Evolutionary conservation across 2,329 filamentous ascomycete genomes (phyloP), one percentile per base, ranked within the genome.

Genomic region (Herpotrichia juniperi): DNA sequence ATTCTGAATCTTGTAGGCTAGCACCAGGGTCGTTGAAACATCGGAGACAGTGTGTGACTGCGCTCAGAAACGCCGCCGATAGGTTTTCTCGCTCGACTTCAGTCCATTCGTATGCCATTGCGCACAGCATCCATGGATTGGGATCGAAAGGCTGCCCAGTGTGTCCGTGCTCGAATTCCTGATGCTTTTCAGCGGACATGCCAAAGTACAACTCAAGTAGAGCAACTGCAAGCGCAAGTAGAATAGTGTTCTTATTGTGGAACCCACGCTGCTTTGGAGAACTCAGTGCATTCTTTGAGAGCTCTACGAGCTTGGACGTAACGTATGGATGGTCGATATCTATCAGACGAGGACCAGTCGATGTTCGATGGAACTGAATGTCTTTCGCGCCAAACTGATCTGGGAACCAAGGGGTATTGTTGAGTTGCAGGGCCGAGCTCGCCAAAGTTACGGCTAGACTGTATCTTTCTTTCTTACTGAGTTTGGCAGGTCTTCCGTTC

Each of bases 141-240:
- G 61, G 39, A 16, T 63, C 48, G 4, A 59, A 51, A 9, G 54
- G 47, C 11, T 57, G 49, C 4, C 62, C 56, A 17, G 21, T 46
- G 6, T 46, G 19, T 10, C 53, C 61, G 19, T 57, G 42, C 39
- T 72, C 64, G 1, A 50, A 25, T 24, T 65, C 56, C 31, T 63
- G 66, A 28, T 71, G 66, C 43, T 66, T 63, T 24, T 71, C 63
- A 4, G 62, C 70, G 2, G 68, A 69, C 7, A 58, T 63, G 2
- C 71, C 71, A 54, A 72, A 73, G 46, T 73, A 74, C 2, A 74
- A 61, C 51, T 74, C 70, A 1, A 74, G 58, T 2, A 74, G 58
- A 5, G 67, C 57, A 19, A 73, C 58, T 1, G 70, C 72, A 12
- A 74, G 55, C 11, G 69, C 70, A 11, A 73, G 62, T 22, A 74